A percentile compares a stretch with the other conserved stretches of the same genome.
Conservation (phyloP, 2,329 filamentous ascomycete species). For the Colletotrichum liaoningense region DNA sequence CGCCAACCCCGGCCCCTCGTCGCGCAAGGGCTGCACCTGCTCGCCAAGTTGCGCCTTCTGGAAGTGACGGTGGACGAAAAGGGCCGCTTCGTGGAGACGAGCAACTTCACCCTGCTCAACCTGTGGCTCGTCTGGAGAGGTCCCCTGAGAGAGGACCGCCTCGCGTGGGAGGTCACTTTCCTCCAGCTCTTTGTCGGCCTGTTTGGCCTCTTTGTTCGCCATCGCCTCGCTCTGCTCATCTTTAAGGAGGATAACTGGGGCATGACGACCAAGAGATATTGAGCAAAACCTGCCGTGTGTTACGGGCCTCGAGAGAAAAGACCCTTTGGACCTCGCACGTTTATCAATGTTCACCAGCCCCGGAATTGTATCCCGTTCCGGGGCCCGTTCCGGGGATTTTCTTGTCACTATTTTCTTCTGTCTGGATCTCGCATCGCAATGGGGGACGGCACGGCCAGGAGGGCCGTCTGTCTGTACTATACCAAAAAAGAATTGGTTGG, state of each 20-base stretch:
- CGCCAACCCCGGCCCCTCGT: constrained; percentile 76
- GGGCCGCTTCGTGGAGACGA: constrained; percentile 81
- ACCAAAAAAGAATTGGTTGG: background rate
- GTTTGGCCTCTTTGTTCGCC: constrained; percentile 86
- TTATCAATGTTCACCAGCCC: background rate
- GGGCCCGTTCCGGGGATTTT: background rate
- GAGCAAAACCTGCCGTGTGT: background rate
- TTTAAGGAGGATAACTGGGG: constrained; percentile 90
- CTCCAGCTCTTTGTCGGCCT: constrained; percentile 83
- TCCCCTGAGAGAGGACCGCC: constrained; percentile 85
- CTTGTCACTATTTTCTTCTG: background rate
- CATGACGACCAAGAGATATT: constrained; percentile 35
- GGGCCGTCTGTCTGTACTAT: constrained; percentile 20
- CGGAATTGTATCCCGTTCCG: background rate
- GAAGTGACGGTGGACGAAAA: constrained; percentile 74
- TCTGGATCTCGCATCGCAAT: background rate
- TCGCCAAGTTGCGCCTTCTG: constrained; percentile 73
- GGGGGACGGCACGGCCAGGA: background rate
- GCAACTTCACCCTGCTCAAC: constrained; percentile 93
- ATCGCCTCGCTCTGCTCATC: constrained; percentile 86
- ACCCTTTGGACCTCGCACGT: background rate
- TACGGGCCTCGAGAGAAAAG: background rate
- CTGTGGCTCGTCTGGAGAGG: constrained; percentile 97
- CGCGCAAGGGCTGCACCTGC: constrained; percentile 71
- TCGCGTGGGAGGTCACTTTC: constrained; percentile 82